Evolutionary conservation across 768 basidiomycete genomes (phyloP), one percentile per base, ranked within the genome.

Genomic region (Harrya chromipes): DNA sequence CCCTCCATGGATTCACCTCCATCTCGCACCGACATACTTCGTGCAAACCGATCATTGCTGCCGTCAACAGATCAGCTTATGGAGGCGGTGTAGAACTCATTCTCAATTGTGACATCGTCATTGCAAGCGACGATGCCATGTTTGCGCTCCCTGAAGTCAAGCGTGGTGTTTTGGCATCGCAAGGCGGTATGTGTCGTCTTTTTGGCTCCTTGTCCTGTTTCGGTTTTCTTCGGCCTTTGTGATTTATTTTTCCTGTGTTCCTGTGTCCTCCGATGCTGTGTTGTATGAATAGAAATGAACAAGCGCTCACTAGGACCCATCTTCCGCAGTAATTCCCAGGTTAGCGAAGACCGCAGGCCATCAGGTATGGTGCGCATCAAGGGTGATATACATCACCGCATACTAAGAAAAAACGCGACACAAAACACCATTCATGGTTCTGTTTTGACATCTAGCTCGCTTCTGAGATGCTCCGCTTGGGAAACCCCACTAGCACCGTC

Each of bases 81-180:
- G 84, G 84, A 29, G 85, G 85, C 2, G 85, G 83, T 7, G 71
- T 79, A 54, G 85, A 86, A 61, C 75, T 87, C 43, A 54, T 88
- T 2, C 57, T 90, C 5, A 92, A 91, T 55, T 90, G 87, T 53
- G 90, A 91, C 59, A 60, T 90, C 23, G 86, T 90, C 45, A 65
- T 91, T 17, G 83, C 89, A 2, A 77, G 74, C 52, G 73, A 81
- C 43, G 78, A 81, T 14, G 82, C 87, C 3, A 79, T 75, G 47
- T 88, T 92, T 53, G 86, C 80, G 4, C 72, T 90, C 21, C 86
- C 87, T 0, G 89, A 91, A 57, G 89, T 89, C 4, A 85, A 82
- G 64, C 76, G 85, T 24, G 90, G 90, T 0, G 88, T 90, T 8
- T 60, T 87, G 26, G 87, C 86, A 12, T 69, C 77, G 12, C 82